Evolutionary conservation across 768 basidiomycete genomes (phyloP).

Genomic region (Collybia mongolica): DNA sequence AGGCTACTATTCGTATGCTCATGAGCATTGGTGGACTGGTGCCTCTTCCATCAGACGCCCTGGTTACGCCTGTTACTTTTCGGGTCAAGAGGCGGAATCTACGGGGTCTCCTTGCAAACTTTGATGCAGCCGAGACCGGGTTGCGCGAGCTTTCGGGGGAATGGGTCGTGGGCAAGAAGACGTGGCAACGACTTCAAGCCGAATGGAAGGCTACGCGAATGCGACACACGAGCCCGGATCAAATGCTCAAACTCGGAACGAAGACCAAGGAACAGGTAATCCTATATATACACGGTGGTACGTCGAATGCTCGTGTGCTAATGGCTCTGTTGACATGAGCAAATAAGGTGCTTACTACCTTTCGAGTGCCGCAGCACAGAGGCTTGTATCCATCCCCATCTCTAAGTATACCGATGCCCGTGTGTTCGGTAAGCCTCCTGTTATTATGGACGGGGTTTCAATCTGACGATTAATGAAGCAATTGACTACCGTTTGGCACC

Average conservation of each 20-base stretch:
- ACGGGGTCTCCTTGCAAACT: slow-evolving; percentile 75
- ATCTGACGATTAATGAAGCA: slow-evolving; percentile 41
- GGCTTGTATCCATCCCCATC: slow-evolving; percentile 86
- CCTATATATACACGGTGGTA: slow-evolving; percentile 93
- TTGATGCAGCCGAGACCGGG: slow-evolving; percentile 77
- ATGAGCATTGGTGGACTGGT: slow-evolving; percentile 81
- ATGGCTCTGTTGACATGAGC: background rate
- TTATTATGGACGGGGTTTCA: slow-evolving; percentile 4
- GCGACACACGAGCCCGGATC: slow-evolving; percentile 13
- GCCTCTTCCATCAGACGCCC: slow-evolving; percentile 87
- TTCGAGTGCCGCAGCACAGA: slow-evolving; percentile 88
- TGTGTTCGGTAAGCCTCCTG: slow-evolving; percentile 57
- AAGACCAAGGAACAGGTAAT: slow-evolving; percentile 74
- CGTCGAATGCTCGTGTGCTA: slow-evolving; percentile 15
- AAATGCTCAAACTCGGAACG: slow-evolving; percentile 15
- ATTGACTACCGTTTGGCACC: slow-evolving; percentile 96
- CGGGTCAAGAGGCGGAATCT: slow-evolving; percentile 69
- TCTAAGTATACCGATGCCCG: slow-evolving; percentile 87
- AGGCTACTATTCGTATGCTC: slow-evolving; percentile 54
- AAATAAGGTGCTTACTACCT: slow-evolving; percentile 84
- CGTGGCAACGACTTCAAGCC: slow-evolving; percentile 84
- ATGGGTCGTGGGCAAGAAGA: slow-evolving; percentile 93
- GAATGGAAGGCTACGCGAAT: slow-evolving; percentile 65
- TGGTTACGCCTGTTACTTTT: slow-evolving; percentile 95
- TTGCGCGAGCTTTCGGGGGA: slow-evolving; percentile 84